Evolutionary conservation across 2,329 filamentous ascomycete genomes (phyloP), one percentile per base, ranked within the genome.

Genomic region (Colletotrichum sp.): DNA sequence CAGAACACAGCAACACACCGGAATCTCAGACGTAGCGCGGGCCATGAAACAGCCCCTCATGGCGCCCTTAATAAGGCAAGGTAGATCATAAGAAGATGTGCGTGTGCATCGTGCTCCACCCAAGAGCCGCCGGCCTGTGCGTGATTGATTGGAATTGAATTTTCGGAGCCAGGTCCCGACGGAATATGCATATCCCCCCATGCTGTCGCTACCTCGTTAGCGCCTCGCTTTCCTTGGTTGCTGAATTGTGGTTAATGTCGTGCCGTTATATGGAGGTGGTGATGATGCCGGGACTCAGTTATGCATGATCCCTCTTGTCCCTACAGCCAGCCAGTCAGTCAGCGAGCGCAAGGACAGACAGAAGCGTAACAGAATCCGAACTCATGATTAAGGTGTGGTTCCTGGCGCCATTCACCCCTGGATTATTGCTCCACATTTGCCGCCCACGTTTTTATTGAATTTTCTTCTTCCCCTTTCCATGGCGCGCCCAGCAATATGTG

Each of bases 61-160:
- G 43, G 22, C 69, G 48, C 70, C 73, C 73, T 73, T 75, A 73
- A 75, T 75, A 73, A 43, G 73, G 73, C 27, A 73, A 75, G 56
- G 73, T 52, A 71, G 70, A 75, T 75, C 73, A 75, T 75, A 68
- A 18, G 15, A 64, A 30, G 52, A 62, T 62, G 52, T 64, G 39
- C 64, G 22, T 56, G 32, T 70, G 67, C 34, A 13, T 43, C 67
- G 18, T 39, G 36, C 71, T 66, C 71, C 71, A 70, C 71, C 25
- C 32, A n/a, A n/a, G 36, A 61, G 70, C 30, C 69, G 60, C 69
- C 30, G 30, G 64, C 56, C 64, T 28, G 52, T 52, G 64, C 62
- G 64, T 67, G 64, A 12, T 32, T 65, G 30, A n/a, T 36, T 25
- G 9, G 28, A 18, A 52, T 25, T 52, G n/a, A 8, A 22, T 13